Evolutionary conservation across 2,329 filamentous ascomycete genomes (phyloP).

Genomic region (Achaetomium macrosporum): DNA sequence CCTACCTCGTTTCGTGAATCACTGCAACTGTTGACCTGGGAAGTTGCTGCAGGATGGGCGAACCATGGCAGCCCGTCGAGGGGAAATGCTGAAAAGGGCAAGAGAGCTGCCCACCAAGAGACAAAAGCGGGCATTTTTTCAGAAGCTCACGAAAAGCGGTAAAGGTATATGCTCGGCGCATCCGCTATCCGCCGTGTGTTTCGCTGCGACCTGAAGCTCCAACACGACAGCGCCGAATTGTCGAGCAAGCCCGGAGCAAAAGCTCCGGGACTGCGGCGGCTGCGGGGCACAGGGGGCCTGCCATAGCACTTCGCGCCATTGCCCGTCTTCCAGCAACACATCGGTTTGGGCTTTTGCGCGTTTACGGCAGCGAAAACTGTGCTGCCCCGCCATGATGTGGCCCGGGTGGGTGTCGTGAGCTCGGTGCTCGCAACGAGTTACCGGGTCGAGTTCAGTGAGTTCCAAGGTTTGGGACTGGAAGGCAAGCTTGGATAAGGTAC

Average conservation of each 20-base stretch:
- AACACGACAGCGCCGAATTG: slow-evolving; percentile 3
- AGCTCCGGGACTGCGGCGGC: slow-evolving; percentile 6
- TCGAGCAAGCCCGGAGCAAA: slow-evolving; percentile 7
- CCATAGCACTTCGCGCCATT: not conserved
- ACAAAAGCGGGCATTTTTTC: slow-evolving; percentile 9
- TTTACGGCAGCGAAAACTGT: not conserved
- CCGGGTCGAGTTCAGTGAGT: no score
- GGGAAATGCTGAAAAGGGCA: slow-evolving; percentile 9
- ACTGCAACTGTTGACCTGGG: not conserved
- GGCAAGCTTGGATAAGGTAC: not conserved
- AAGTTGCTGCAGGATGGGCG: slow-evolving; percentile 15
- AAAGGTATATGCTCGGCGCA: slow-evolving; percentile 7
- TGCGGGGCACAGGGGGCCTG: not conserved
- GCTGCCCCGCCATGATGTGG: not conserved
- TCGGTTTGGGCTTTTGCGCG: not conserved
- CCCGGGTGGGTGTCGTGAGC: not conserved
- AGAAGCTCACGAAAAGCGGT: slow-evolving; percentile 6
- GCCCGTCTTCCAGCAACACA: not conserved
- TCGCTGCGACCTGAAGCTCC: slow-evolving; percentile 13
- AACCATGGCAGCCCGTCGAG: slow-evolving; percentile 17
- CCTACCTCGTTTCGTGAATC: not conserved
- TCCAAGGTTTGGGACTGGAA: not conserved
- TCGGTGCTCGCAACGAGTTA: not conserved
- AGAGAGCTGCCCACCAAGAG: slow-evolving; percentile 11
- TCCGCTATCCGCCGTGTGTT: slow-evolving; percentile 9